Conservation (phyloP, 2,329 filamentous ascomycete species). For the Pseudocercospora crystallina region DNA sequence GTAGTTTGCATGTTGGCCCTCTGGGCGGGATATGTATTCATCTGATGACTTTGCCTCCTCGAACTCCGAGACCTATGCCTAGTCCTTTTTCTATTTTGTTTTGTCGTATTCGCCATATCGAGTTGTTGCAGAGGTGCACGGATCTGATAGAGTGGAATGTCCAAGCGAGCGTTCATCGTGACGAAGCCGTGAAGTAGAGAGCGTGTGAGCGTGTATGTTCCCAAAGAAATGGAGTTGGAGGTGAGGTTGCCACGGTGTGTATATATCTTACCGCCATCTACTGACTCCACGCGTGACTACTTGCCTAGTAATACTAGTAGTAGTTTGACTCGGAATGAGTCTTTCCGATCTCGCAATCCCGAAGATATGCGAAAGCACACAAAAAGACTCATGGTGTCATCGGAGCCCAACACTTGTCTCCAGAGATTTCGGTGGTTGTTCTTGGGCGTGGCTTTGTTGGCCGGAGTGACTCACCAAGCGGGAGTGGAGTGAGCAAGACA, state of each 20-base stretch:
- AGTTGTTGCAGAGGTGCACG: background rate
- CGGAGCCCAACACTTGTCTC: background rate
- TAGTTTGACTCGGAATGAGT: slow-evolving; percentile 4
- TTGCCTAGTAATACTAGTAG: background rate
- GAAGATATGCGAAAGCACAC: background rate
- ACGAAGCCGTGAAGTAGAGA: background rate
- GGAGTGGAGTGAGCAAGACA: slow-evolving; percentile 1
- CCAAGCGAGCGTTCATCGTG: slow-evolving; percentile 15
- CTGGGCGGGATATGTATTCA: no score
- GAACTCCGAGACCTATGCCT: slow-evolving; percentile 20
- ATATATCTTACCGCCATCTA: background rate
- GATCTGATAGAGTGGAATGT: background rate
- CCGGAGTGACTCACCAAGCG: slow-evolving; percentile 3
- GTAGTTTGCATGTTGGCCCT: no score
- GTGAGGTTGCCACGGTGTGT: no score
- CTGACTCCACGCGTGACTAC: no score
- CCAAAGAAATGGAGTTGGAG: background rate
- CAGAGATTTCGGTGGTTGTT: background rate
- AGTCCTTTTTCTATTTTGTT: slow-evolving; percentile 24
- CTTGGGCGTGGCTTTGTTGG: slow-evolving; percentile 2
- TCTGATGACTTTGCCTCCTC: slow-evolving; percentile 1
- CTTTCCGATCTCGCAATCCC: background rate
- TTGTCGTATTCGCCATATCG: slow-evolving; percentile 8
- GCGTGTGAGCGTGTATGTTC: slow-evolving; percentile 5
- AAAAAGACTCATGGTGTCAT: slow-evolving; percentile 7